phyloP scores from a whole-genome alignment of 1,284 basidiomycete species.

The Chiua sp. region DNA sequence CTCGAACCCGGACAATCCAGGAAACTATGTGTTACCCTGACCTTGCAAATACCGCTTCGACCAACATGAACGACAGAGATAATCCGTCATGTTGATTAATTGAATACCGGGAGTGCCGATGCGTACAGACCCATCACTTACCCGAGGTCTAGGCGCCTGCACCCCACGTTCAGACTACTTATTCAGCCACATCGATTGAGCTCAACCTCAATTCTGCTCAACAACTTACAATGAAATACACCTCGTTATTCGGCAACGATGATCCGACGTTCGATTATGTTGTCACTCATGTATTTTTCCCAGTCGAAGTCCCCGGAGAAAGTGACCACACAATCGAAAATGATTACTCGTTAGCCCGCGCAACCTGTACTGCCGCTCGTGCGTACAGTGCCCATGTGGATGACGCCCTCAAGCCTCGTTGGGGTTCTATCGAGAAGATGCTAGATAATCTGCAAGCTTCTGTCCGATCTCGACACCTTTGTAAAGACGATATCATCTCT shows the following conservation, averaged over 20 bases:
- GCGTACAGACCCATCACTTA: background rate
- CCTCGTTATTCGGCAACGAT: background rate
- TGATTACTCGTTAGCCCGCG: background rate
- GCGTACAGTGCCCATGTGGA: conserved; percentile 4
- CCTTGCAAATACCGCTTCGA: no score
- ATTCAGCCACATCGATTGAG: background rate
- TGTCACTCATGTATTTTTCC: background rate
- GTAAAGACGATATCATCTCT: background rate
- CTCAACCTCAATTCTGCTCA: background rate
- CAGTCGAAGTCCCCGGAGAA: background rate
- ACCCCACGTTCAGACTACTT: background rate
- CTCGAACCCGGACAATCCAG: no score
- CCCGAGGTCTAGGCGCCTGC: background rate
- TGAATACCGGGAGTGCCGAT: background rate
- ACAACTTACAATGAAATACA: background rate
- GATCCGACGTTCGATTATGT: background rate
- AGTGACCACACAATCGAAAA: background rate
- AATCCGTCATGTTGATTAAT: no score
- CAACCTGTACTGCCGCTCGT: conserved; percentile 9
- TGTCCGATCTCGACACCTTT: background rate
- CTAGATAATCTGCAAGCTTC: conserved; percentile 12
- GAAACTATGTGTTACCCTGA: no score
- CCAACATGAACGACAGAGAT: no score
- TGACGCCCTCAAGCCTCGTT: background rate
- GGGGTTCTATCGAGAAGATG: conserved; percentile 14